phyloP scores from a whole-genome alignment of 2,329 filamentous ascomycete genomes.

The Cladosporium sp. region DNA sequence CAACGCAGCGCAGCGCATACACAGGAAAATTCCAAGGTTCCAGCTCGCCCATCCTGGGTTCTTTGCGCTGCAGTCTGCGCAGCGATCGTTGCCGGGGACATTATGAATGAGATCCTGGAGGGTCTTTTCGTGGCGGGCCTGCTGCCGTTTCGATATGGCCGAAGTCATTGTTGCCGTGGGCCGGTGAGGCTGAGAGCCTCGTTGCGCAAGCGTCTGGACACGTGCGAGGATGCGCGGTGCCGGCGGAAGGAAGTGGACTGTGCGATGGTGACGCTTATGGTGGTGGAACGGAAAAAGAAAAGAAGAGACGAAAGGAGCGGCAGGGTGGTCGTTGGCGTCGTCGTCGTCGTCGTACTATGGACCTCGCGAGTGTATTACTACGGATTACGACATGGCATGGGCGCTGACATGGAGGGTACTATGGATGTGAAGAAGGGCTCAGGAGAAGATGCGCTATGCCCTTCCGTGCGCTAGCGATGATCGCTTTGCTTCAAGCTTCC shows the following conservation, averaged over 20 bases:
- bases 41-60: constrained; percentile 98
- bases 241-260: constrained; percentile 8
- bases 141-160: constrained; percentile 88
- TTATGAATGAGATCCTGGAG: constrained; percentile 85
- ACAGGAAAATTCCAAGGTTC: constrained; percentile 97
- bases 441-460: constrained; percentile 9
- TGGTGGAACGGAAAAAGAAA: background rate
- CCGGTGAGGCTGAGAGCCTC: background rate
- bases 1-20: constrained; percentile 93
- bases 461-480: background rate
- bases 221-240: constrained; percentile 3
- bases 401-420: constrained; percentile 10
- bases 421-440: constrained; percentile 7
- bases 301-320: constrained; percentile 13
- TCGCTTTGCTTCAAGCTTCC: constrained; percentile 2
- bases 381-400: constrained; percentile 10
- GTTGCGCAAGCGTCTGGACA: constrained; percentile 17
- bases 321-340: background rate
- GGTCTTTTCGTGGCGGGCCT: constrained; percentile 91
- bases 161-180: constrained; percentile 59
- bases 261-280: background rate
- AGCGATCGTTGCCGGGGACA: constrained; percentile 85
- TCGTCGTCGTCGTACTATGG: background rate
- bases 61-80: constrained; percentile 86
- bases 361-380: constrained; percentile 11